Conservation (phyloP, 805 yeast species). For the Saccharomycopsis lassenensis region DNA sequence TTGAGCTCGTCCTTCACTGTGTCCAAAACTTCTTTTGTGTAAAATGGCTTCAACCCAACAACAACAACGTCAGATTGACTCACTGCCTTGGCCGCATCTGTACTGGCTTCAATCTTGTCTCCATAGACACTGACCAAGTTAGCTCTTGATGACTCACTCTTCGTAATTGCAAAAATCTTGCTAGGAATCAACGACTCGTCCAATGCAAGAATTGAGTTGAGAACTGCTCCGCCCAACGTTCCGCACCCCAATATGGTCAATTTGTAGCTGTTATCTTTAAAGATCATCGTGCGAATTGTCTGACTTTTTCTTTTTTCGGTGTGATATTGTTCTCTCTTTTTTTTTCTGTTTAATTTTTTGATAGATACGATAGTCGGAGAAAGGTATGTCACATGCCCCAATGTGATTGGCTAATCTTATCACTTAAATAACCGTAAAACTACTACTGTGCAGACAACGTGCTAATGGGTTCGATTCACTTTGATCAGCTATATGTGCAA, state of each 20-base stretch:
- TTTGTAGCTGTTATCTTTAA: constrained; percentile 31
- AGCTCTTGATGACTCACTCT: constrained; percentile 38
- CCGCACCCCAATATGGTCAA: constrained; percentile 86
- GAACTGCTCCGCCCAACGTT: constrained; percentile 89
- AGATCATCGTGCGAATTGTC: constrained; percentile 2
- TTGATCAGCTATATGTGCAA: too few species aligned
- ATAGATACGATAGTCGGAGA: too few species aligned
- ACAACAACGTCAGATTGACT: constrained; percentile 56
- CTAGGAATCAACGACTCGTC: constrained; percentile 44
- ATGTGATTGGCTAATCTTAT: too few species aligned
- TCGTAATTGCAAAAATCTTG: constrained; percentile 70
- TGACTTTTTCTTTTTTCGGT: too few species aligned
- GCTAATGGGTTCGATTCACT: too few species aligned
- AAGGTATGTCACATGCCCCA: too few species aligned
- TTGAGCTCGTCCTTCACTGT: constrained; percentile 36
- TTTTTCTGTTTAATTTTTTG: too few species aligned
- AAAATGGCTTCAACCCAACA: constrained; percentile 82
- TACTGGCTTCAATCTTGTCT: constrained; percentile 35
- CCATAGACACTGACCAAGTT: constrained; percentile 41
- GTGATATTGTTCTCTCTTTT: too few species aligned
- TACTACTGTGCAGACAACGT: too few species aligned
- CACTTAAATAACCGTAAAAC: too few species aligned
- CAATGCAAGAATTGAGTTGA: constrained; percentile 59
- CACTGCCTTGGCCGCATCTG: constrained; percentile 48
- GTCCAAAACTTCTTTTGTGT: constrained; percentile 51